Evolutionary conservation across 2,329 filamentous ascomycete species (phyloP).

Genomic region (Aureobasidium namibiae): DNA sequence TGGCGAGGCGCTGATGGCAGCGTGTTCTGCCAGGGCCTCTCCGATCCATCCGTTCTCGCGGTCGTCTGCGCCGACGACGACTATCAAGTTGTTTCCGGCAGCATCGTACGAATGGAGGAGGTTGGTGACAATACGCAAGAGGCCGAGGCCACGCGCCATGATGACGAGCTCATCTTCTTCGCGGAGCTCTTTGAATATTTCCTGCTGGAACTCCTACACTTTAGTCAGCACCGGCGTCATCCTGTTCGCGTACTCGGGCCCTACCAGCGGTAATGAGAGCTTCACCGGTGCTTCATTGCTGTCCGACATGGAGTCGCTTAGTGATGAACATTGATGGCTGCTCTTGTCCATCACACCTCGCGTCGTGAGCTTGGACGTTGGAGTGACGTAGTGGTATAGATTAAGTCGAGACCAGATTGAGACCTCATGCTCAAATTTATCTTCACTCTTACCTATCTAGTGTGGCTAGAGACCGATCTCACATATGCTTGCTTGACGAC

Average conservation of each 20-base stretch:
- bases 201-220: conserved; percentile 74
- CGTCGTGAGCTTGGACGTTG: too few relatives aligned
- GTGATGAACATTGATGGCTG: not conserved
- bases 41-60: conserved; percentile 96
- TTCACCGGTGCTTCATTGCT: conserved; percentile 52
- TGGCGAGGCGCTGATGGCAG: conserved; percentile 74
- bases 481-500: too few relatives aligned
- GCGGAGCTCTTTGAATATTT: conserved; percentile 83
- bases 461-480: too few relatives aligned
- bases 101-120: conserved; percentile 95
- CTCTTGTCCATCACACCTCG: too few relatives aligned
- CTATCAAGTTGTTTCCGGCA: conserved; percentile 83
- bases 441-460: too few relatives aligned
- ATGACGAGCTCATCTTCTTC: conserved; percentile 90
- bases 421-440: too few relatives aligned
- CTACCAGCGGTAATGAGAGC: conserved; percentile 65
- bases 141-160: conserved; percentile 81
- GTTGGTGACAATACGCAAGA: conserved; percentile 89
- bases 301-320: conserved; percentile 14
- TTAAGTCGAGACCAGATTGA: too few relatives aligned
- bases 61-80: conserved; percentile 83
- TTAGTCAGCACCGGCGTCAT: not conserved
- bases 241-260: not conserved
- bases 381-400: too few relatives aligned
- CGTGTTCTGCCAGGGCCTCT: conserved; percentile 90